Percentiles rank a stretch among this genome's conserved stretches.
Conservation (phyloP, 129 eudicot genomes). For the Pseudognaphalium luteoalbum region DNA sequence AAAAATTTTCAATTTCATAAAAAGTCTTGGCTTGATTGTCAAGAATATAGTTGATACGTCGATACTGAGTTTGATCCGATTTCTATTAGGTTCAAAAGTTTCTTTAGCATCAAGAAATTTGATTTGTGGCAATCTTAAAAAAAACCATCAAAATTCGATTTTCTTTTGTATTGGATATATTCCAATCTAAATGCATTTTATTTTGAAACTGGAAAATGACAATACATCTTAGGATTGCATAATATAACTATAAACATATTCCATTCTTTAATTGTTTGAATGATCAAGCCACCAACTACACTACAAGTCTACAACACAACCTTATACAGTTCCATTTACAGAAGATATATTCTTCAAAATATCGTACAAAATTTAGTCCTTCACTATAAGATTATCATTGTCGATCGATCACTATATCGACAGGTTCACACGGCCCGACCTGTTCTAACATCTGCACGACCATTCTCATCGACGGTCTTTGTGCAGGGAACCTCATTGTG, state of each 20-base stretch:
- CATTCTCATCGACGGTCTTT: constrained; percentile 71
- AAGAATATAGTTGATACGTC: neutral
- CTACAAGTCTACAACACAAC: neutral
- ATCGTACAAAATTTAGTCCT: constrained; percentile 17
- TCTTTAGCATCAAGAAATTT: neutral
- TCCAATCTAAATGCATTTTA: neutral
- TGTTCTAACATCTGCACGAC: constrained; percentile 71
- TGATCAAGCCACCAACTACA: neutral
- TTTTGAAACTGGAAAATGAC: neutral
- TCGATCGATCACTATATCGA: constrained; percentile 27
- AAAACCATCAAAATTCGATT: neutral
- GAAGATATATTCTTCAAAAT: neutral
- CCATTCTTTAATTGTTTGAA: neutral
- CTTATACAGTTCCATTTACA: neutral
- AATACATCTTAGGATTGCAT: neutral
- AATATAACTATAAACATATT: neutral
- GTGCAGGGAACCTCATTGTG: constrained; percentile 51
- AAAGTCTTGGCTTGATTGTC: neutral
- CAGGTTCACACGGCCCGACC: constrained; percentile 29
- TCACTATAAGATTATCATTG: constrained; percentile 3
- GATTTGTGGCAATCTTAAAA: neutral
- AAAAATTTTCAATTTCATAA: no score
- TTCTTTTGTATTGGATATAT: neutral
- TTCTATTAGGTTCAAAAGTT: no score
- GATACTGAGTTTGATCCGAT: neutral